These are phyloP conservation scores for Anethum foeniculum DNA, from an alignment of 140 eudicot genomes.

Conservation along the genomic window DNA sequence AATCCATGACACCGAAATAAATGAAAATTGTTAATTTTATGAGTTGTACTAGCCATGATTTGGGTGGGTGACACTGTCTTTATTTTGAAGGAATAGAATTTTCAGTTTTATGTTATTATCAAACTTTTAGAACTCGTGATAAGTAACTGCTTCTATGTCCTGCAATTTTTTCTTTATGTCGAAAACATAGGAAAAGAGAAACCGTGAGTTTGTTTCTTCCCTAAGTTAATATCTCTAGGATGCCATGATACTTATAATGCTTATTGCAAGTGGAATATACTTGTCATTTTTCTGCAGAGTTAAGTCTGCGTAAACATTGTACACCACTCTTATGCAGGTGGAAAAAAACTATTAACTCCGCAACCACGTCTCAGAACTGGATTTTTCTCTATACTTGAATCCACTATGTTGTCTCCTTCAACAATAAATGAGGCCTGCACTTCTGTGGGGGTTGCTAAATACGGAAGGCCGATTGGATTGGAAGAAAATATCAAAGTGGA, in stretches of 20 bases:
- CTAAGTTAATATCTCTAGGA: background rate
- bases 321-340: conserved; percentile 34
- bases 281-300: background rate
- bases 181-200: background rate
- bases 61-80: background rate
- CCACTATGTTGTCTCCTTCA: conserved; percentile 39
- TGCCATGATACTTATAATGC: background rate
- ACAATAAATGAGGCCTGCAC: conserved; percentile 89
- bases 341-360: conserved; percentile 74
- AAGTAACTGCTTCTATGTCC: background rate
- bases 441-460: conserved; percentile 84
- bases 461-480: conserved; percentile 84
- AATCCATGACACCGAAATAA: background rate
- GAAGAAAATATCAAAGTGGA: conserved; percentile 90
- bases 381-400: conserved; percentile 76
- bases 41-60: background rate
- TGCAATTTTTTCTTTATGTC: background rate
- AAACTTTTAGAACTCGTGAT: background rate
- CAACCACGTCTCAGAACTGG: conserved; percentile 95
- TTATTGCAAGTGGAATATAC: background rate
- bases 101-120: background rate
- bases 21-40: background rate
- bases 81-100: background rate
- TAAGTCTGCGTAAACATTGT: background rate
- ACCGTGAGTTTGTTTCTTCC: background rate